Evolutionary conservation across 2,329 filamentous ascomycete species (phyloP), one percentile per base, ranked within the genome.

Genomic region (Cercospora beticola): DNA sequence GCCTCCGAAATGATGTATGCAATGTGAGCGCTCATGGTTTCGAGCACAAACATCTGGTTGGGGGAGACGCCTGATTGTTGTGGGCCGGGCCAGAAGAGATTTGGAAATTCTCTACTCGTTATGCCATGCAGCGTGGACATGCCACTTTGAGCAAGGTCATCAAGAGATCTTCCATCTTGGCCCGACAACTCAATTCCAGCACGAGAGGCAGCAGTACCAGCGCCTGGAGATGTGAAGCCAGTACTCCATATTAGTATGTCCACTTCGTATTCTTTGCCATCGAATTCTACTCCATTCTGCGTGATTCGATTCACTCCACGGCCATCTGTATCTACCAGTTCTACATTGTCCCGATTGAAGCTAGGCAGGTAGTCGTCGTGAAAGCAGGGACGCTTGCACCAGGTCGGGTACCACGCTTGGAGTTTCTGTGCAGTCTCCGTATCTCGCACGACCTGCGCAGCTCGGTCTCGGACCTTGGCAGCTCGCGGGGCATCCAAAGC

Each of bases 301-400:
- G 84, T 87, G 6, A 85, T 76, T 2, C 76, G 69, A 3, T 83
- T 80, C 2, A 88, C 76, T 6, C 87, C 86, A 69, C 82, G 81
- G 4, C 85, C 86, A 31, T 85, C 77, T 0, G 87, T 90, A 74
- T 90, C 86, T 16, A 90, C 80, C 0, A 91, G 83, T 5, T 82
- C 81, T 3, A 91, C 88, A 72, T 88, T 85, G 0, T 82, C 77
- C 31, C 74, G 75, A 77, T 91, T 91, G 82, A 90, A 90, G 0
- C 84, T 72, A 2, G 81, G 74, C 0, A 90, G 82, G 59, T 74
- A 72, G 14, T 70, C 70, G 49, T 73, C 70, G 33, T 72, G 71
- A 52, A 72, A 72, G 30, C 81, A 84, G 0, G 88, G 87, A 0
- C 88, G 83, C 76, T 90, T 90, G 80, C 88, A 90, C 83, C 85